Evolutionary conservation across 176 grass and related monocot genomes (phyloP), one percentile per base, ranked within the genome.

Genomic region (Carex myosuroides): DNA sequence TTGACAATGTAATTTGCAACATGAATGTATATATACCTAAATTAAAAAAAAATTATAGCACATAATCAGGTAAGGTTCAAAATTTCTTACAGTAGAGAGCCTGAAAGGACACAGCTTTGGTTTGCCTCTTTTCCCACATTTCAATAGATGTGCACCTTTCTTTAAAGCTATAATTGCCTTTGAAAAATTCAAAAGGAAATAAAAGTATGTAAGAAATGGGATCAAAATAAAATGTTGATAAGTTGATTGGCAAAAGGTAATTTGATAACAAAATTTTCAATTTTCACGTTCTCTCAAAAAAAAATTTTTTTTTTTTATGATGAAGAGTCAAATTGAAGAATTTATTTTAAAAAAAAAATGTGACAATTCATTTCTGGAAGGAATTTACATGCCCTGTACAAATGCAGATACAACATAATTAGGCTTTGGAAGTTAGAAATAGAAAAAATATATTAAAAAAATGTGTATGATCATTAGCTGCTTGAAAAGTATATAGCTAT

Each of bases 51-150:
- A 5, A 29, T 58, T 58, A 20, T 71, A 20, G 53, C 29, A 60
- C 4, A 88, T 81, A 88, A 83, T 67, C 70, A 63, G 29, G 5
- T 67, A 8, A 70, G 58, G 81, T 44, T 59, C 55, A 89, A 80
- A 90, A 76, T n/a, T 68, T 89, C 96, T 91, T 41, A 99, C 91
- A 82, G 76, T 77, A 64, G 96, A 95, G 50, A 99, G 87, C 70
- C 93, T 90, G 78, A 95, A 90, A 46, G 84, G 86, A 72, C 93
- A 90, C 75, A 99, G 91, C 89, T 89, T 99, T 41, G 93, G 91
- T 70, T 95, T 99, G 64, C 96, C 93, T 85, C 93, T 92, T 89
- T 91, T 99, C 68, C 91, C 91, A 70, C 93, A 96, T 88, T 99
- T 99, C 35, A 99, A 90, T 46, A 99, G 88, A 90, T 95, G 86